Evolutionary conservation across 1,284 basidiomycete species (phyloP).

Genomic region (Schizophyllum commune): DNA sequence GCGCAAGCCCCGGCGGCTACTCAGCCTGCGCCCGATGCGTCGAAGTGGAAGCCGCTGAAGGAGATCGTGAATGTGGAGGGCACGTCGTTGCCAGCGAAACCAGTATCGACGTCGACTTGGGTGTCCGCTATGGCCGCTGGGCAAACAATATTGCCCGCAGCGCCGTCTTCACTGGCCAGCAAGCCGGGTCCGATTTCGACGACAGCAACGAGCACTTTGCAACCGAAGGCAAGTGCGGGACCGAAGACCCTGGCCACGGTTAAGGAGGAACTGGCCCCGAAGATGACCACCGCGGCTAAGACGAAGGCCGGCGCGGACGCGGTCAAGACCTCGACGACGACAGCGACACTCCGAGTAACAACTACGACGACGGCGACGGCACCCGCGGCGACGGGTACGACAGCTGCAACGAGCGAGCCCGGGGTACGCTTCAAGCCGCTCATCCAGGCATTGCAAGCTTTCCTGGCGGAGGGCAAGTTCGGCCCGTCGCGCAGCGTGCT

Average conservation of each 20-base stretch:
- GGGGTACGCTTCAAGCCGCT: neutral
- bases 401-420: neutral
- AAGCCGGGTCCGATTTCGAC: too few relatives aligned
- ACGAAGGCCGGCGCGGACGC: too few relatives aligned
- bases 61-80: neutral
- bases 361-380: neutral
- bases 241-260: too few relatives aligned
- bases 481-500: neutral
- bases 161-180: too few relatives aligned
- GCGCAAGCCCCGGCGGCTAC: too few relatives aligned
- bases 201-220: too few relatives aligned
- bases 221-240: too few relatives aligned
- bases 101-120: neutral
- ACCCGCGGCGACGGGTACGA: neutral
- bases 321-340: too few relatives aligned
- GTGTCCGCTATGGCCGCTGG: neutral
- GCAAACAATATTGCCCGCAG: neutral
- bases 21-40: neutral
- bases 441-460: neutral
- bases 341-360: neutral
- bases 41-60: neutral
- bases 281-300: too few relatives aligned
- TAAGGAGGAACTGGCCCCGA: too few relatives aligned
- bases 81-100: neutral
- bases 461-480: neutral